phyloP scores from a whole-genome alignment of 1,139 yeast genomes.

The Ashbya aceris region DNA sequence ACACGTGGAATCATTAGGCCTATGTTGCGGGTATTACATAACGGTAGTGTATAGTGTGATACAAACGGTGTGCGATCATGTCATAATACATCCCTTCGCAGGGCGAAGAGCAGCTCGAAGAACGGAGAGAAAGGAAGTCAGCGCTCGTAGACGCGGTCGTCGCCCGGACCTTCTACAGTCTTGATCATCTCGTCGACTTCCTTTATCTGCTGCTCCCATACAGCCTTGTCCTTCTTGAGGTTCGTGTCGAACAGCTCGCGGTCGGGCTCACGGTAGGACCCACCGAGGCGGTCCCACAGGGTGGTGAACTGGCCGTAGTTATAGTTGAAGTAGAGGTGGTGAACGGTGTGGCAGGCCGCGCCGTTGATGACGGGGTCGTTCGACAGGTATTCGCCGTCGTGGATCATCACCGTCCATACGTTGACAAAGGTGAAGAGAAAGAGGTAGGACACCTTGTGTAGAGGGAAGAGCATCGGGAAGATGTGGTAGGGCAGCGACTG shows the following conservation, averaged over 20 bases:
- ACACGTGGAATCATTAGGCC: no score
- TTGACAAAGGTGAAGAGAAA: conserved; percentile 80
- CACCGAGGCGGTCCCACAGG: conserved; percentile 93
- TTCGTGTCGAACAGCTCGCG: conserved; percentile 67
- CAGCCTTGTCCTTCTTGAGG: conserved; percentile 44
- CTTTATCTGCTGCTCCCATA: conserved; percentile 65
- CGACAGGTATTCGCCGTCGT: conserved; percentile 91
- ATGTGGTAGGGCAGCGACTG: conserved; percentile 91
- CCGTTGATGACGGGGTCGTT: conserved; percentile 93
- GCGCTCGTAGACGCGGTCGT: conserved; percentile 41
- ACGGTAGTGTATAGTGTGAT: no score
- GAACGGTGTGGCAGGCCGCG: conserved; percentile 96
- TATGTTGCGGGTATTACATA: no score
- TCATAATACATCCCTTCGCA: no score
- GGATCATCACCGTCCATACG: conserved; percentile 97
- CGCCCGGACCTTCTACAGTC: conserved; percentile 65
- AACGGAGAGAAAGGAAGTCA: no score
- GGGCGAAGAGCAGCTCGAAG: no score
- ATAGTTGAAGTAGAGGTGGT: conserved; percentile 92
- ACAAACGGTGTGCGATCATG: no score
- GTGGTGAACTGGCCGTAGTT: conserved; percentile 98
- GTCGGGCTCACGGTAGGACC: conserved; percentile 89
- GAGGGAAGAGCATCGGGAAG: conserved; percentile 84
- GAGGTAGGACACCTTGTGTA: conserved; percentile 79
- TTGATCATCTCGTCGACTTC: conserved; percentile 76